A percentile compares a stretch with the other conserved stretches of the same genome.
These are phyloP conservation scores for Endotrypanum monterogeii DNA, from an alignment of 208 protist genomes.

Conservation along the genomic window DNA sequence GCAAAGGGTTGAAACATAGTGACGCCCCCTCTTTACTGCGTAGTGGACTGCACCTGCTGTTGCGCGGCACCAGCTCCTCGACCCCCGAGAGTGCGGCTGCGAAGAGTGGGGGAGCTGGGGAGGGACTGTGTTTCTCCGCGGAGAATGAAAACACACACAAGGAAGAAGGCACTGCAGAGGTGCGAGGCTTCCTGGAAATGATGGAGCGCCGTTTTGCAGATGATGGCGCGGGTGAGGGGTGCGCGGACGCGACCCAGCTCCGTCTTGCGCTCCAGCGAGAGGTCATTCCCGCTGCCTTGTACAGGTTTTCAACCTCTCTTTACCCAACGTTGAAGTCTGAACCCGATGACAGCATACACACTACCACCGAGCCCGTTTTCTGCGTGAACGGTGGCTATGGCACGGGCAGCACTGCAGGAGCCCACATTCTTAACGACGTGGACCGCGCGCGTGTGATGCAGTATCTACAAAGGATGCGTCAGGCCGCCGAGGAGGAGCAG, in stretches of 20 bases:
- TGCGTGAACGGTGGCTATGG: neutral
- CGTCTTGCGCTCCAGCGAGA: slow-evolving; percentile 9
- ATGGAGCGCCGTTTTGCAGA: slow-evolving; percentile 15
- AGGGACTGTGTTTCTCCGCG: neutral
- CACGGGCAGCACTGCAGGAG: neutral
- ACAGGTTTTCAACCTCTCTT: slow-evolving; percentile 1
- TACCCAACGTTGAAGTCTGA: slow-evolving; percentile 2
- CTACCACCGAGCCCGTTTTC: neutral
- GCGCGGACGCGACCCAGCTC: neutral
- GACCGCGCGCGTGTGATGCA: slow-evolving; percentile 12
- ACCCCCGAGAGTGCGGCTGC: neutral
- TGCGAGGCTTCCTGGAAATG: slow-evolving; percentile 29
- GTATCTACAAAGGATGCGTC: slow-evolving; percentile 18
- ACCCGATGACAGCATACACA: neutral
- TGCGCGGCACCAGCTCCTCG: neutral
- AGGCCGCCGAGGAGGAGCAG: slow-evolving; percentile 1
- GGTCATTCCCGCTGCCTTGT: slow-evolving; percentile 8
- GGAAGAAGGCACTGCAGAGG: neutral
- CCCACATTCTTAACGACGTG: neutral
- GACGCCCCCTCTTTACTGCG: neutral
- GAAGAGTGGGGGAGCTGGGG: neutral
- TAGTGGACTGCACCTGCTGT: neutral
- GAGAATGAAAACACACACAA: neutral
- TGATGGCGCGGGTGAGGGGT: neutral
- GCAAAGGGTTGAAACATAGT: neutral